phyloP scores from a whole-genome alignment of 371 early-diverging fungal species.

The Mortierella sp. region DNA sequence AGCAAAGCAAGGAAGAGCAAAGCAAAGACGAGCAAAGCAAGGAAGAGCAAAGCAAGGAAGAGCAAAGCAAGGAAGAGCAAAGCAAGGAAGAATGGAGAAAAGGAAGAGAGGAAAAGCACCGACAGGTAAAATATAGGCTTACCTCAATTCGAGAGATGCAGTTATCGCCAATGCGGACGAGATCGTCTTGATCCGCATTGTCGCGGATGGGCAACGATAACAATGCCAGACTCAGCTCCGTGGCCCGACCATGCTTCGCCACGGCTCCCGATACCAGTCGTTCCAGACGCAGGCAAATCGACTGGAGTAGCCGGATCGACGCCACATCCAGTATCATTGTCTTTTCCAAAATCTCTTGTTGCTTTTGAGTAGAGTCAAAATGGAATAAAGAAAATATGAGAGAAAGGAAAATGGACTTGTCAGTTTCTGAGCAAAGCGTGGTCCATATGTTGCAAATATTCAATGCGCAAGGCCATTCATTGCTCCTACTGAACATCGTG shows the following conservation, averaged over 20 bases:
- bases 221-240: conserved; percentile 49
- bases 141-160: conserved; percentile 71
- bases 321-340: conserved; percentile 57
- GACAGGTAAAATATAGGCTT: background rate
- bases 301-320: conserved; percentile 60
- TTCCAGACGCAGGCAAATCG: conserved; percentile 68
- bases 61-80: too few relatives aligned
- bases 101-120: background rate
- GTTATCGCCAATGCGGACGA: conserved; percentile 69
- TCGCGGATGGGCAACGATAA: conserved; percentile 64
- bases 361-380: background rate
- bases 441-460: background rate
- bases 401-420: background rate
- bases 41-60: too few relatives aligned
- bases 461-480: background rate
- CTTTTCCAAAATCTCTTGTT: conserved; percentile 27
- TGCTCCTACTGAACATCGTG: background rate
- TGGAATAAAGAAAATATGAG: background rate
- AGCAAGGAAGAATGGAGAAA: too few relatives aligned
- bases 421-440: background rate
- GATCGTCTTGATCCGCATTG: conserved; percentile 70
- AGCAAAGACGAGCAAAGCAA: too few relatives aligned
- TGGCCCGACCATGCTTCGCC: conserved; percentile 28
- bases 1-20: too few relatives aligned
- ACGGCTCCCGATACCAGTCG: conserved; percentile 63